phyloP scores from a whole-genome alignment of 495 filamentous ascomycete species.

The Lepraria neglecta region DNA sequence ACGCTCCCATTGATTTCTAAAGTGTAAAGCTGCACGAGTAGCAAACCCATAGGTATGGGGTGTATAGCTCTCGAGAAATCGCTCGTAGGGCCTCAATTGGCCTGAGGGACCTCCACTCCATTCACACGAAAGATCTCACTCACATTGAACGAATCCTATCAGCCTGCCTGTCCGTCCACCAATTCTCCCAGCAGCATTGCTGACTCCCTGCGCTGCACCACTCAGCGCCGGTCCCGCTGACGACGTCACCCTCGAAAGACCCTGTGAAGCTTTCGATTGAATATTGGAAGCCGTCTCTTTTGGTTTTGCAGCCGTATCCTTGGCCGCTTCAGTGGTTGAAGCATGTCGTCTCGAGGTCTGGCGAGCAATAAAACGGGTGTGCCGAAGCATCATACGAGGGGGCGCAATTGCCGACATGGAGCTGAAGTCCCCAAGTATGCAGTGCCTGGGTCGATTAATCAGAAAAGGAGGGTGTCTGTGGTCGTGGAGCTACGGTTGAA shows the following conservation, averaged over 20 bases:
- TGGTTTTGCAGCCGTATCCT: conserved; percentile 58
- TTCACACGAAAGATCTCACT: conserved; percentile 35
- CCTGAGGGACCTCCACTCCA: neutral
- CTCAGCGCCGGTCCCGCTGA: conserved; percentile 71
- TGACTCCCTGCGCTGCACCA: conserved; percentile 58
- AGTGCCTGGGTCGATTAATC: neutral
- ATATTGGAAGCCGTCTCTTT: conserved; percentile 56
- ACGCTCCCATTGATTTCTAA: neutral
- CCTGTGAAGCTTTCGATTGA: conserved; percentile 73
- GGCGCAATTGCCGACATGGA: conserved; percentile 41
- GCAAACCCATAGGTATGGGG: neutral
- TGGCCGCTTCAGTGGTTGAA: conserved; percentile 63
- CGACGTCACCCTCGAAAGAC: conserved; percentile 74
- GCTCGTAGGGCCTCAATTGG: conserved; percentile 21
- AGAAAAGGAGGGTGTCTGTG: neutral
- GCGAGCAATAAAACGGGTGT: conserved; percentile 50
- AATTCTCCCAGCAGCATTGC: conserved; percentile 62
- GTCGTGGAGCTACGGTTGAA: neutral
- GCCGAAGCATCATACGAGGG: conserved; percentile 55
- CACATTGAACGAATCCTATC: conserved; percentile 80
- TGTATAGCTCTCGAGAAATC: neutral
- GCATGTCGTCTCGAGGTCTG: conserved; percentile 54
- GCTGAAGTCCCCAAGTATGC: conserved; percentile 17
- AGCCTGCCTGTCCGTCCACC: conserved; percentile 79
- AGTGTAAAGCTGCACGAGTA: neutral